phyloP scores from a whole-genome alignment of 306 rosid genomes.

The Acacia acuminata region DNA sequence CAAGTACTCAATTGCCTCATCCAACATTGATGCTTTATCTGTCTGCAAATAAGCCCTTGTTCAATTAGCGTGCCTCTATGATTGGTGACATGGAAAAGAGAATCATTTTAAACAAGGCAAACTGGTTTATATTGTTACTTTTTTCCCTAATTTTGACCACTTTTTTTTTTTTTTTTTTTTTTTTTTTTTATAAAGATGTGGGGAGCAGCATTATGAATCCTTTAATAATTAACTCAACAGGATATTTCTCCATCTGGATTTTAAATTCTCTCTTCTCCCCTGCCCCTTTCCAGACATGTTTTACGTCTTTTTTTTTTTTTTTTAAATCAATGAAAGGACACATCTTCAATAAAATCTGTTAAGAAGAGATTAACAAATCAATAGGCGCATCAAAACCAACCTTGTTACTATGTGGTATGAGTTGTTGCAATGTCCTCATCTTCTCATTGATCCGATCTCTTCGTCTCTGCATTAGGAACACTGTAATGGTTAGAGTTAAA shows the following conservation, averaged over 20 bases:
- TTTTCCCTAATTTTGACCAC: background rate
- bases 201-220: background rate
- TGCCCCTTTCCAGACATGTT: background rate
- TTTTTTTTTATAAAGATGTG: background rate
- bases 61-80: conserved; percentile 12
- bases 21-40: conserved; percentile 93
- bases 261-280: background rate
- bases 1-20: conserved; percentile 92
- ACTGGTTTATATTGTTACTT: background rate
- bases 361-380: background rate
- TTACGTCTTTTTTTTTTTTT: background rate
- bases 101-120: conserved; percentile 2
- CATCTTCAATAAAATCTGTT: background rate
- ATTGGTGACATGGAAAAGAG: conserved; percentile 17
- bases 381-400: conserved; percentile 39
- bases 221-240: background rate
- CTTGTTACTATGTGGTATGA: conserved; percentile 91
- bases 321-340: background rate
- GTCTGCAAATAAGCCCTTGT: conserved; percentile 56
- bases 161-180: background rate
- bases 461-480: conserved; percentile 57
- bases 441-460: conserved; percentile 95
- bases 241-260: background rate
- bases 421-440: conserved; percentile 90
- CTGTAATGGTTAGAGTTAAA: background rate